Conservation (phyloP, 2,329 filamentous ascomycete genomes). For the Neurospora sp. region DNA sequence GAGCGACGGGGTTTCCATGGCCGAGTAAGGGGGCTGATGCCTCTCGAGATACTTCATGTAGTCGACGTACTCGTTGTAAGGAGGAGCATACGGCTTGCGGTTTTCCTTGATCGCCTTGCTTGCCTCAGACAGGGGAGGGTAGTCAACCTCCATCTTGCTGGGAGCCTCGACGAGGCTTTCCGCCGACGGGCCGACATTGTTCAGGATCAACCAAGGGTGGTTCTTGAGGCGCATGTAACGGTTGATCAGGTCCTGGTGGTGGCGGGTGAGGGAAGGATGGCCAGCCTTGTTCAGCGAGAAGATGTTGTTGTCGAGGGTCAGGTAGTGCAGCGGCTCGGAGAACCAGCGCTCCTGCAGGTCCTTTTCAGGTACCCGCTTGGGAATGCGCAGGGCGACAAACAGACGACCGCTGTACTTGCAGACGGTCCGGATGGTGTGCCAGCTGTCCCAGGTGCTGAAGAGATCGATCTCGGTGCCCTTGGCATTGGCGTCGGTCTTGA, state of each 20-base stretch:
- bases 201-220: conserved; percentile 53
- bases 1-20: conserved; percentile 41
- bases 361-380: conserved; percentile 46
- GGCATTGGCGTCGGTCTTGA: conserved; percentile 15
- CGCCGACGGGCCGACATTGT: conserved; percentile 43
- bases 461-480: conserved; percentile 46
- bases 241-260: conserved; percentile 52
- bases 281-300: conserved; percentile 53
- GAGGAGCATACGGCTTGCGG: conserved; percentile 27
- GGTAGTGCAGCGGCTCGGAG: conserved; percentile 54
- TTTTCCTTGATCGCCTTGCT: conserved; percentile 30
- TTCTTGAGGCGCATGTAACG: conserved; percentile 55
- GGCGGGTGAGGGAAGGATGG: conserved; percentile 49
- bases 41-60: conserved; percentile 80
- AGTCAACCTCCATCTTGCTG: conserved; percentile 33
- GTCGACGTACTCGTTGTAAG: conserved; percentile 46
- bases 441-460: conserved; percentile 83
- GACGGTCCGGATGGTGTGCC: conserved; percentile 75
- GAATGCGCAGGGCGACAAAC: conserved; percentile 55
- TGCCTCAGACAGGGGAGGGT: conserved; percentile 64
- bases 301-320: conserved; percentile 41
- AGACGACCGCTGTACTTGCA: conserved; percentile 79
- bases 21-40: conserved; percentile 56
- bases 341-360: conserved; percentile 59
- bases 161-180: conserved; percentile 24